Conservation (phyloP, 148 eudicot species). For the Rhododendron ovatum region DNA sequence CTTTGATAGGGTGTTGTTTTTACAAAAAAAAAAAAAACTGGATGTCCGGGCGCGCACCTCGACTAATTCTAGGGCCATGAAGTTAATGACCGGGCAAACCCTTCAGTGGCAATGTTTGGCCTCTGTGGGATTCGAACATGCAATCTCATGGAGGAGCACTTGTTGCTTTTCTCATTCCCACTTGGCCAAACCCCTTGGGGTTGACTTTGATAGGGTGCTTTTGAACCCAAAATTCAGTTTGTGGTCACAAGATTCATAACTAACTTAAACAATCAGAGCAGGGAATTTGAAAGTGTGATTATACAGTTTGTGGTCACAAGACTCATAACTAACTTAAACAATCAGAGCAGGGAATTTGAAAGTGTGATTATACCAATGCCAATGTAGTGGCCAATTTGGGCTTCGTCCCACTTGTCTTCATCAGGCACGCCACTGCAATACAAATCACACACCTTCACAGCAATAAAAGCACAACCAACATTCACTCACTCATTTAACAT, state of each 20-base stretch:
- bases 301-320: slow-evolving; percentile 24
- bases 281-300: not conserved
- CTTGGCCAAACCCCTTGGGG: not conserved
- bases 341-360: not conserved
- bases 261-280: not conserved
- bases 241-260: not conserved
- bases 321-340: not conserved
- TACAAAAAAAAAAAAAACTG: no score
- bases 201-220: not conserved
- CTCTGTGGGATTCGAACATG: not conserved
- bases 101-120: not conserved
- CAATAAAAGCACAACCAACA: not conserved
- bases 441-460: slow-evolving; percentile 63
- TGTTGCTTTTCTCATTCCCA: not conserved
- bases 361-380: slow-evolving; percentile 57
- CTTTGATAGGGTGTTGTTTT: not conserved
- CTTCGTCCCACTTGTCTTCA: slow-evolving; percentile 74
- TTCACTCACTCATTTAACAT: not conserved
- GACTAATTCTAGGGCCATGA: no score
- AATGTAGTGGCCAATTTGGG: slow-evolving; percentile 78
- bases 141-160: not conserved
- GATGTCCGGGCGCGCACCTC: no score
- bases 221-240: not conserved
- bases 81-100: no score
- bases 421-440: slow-evolving; percentile 72